Base-by-base conservation (phyloP, 257 asterid species). In the Fraxinus excelsior region DNA sequence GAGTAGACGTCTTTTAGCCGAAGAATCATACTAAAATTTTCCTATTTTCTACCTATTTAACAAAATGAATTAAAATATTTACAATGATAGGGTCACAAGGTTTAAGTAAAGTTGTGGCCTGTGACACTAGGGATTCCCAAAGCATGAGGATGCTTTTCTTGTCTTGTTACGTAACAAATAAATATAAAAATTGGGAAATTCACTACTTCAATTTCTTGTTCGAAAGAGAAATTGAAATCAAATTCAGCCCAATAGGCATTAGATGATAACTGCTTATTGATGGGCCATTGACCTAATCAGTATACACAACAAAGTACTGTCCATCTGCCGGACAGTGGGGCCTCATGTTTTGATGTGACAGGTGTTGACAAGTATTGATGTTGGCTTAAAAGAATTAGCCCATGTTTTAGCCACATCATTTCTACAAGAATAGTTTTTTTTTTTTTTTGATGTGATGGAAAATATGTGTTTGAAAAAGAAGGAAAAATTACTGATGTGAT, bases 51-150 rank as follows among this genome's bases (percentile, higher is more conserved):
- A n/a, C n/a, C n/a, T n/a, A n/a, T n/a, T n/a, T n/a, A n/a, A n/a
- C n/a, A n/a, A n/a, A n/a, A n/a, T n/a, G n/a, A n/a, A n/a, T n/a
- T n/a, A n/a, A n/a, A n/a, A n/a, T n/a, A n/a, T n/a, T n/a, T n/a
- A n/a, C n/a, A n/a, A n/a, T n/a, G n/a, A n/a, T n/a, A n/a, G n/a
- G n/a, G n/a, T n/a, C n/a, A n/a, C n/a, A n/a, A n/a, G n/a, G n/a
- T n/a, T n/a, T n/a, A n/a, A n/a, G n/a, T n/a, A n/a, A n/a, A n/a
- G n/a, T n/a, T n/a, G n/a, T n/a, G n/a, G n/a, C n/a, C n/a, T n/a
- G n/a, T n/a, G n/a, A n/a, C n/a, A n/a, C 76, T 75, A 7, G 81
- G 81, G 82, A 70, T 82, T 79, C 79, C 25, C 81, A 75, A 46
- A 68, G 64, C 56, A 82, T 83, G 67, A 74, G 74, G 78, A 80